Percentiles rank a stretch among this genome's conserved stretches.
Evolutionary conservation across 768 basidiomycete genomes (phyloP).

Genomic region (Nevesoporus exiguus): DNA sequence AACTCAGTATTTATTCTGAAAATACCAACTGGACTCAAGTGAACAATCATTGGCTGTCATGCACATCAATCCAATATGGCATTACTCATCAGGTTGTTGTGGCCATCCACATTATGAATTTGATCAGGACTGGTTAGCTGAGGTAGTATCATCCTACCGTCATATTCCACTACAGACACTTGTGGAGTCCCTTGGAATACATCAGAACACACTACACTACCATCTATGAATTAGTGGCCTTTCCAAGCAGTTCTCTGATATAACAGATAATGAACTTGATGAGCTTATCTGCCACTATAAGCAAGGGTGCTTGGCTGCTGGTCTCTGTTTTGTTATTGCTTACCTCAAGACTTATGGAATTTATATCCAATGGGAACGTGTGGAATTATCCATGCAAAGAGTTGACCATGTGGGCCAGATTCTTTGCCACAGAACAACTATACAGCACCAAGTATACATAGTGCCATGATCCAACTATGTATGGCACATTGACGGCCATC

Average conservation of each 20-base stretch:
- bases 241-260: background rate
- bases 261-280: background rate
- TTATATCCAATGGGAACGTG: conserved; percentile 10
- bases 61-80: background rate
- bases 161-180: background rate
- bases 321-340: conserved; percentile 16
- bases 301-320: conserved; percentile 8
- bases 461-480: conserved; percentile 11
- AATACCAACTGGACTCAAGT: background rate
- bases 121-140: background rate
- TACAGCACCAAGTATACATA: conserved; percentile 1
- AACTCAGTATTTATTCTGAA: background rate
- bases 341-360: conserved; percentile 13
- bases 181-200: background rate
- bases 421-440: background rate
- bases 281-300: conserved; percentile 7
- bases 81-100: background rate
- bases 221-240: background rate
- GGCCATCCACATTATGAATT: background rate
- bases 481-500: conserved; percentile 27
- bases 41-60: background rate
- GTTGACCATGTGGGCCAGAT: conserved; percentile 7
- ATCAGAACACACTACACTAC: background rate
- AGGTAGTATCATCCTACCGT: background rate
- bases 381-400: conserved; percentile 5